Conservation (phyloP, 805 yeast species). For the Nakazawaea siamensis region DNA sequence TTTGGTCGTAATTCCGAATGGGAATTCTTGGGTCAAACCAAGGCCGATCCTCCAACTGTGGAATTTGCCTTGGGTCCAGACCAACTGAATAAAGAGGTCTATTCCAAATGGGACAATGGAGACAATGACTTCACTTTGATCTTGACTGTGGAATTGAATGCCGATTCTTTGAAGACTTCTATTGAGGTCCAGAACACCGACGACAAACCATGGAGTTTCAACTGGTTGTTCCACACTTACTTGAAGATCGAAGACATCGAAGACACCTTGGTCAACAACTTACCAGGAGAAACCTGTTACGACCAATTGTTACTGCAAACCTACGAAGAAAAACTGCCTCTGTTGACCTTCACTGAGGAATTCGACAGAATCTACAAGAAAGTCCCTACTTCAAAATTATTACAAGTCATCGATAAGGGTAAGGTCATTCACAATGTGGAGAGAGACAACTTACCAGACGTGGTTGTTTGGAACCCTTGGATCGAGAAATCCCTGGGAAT, state of each 20-base stretch:
- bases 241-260: constrained; percentile 68
- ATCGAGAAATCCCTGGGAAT: constrained; percentile 68
- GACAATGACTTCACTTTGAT: constrained; percentile 70
- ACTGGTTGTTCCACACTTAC: constrained; percentile 94
- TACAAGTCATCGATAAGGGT: constrained; percentile 67
- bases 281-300: constrained; percentile 61
- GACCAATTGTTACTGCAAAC: constrained; percentile 67
- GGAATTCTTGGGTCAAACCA: constrained; percentile 89
- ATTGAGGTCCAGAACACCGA: constrained; percentile 76
- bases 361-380: constrained; percentile 77
- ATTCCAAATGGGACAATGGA: constrained; percentile 44
- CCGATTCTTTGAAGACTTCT: constrained; percentile 51
- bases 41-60: constrained; percentile 61
- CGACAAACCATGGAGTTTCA: constrained; percentile 63
- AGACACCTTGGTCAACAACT: constrained; percentile 68
- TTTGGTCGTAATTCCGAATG: constrained; percentile 86
- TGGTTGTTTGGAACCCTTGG: constrained; percentile 99
- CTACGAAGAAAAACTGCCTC: constrained; percentile 69
- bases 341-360: constrained; percentile 65
- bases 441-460: constrained; percentile 49
- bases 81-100: constrained; percentile 54
- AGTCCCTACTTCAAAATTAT: constrained; percentile 41
- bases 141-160: constrained; percentile 54
- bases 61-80: constrained; percentile 93
- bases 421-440: constrained; percentile 61